A percentile compares a stretch with the other conserved stretches of the same genome.
These are phyloP conservation scores for Candida anglica DNA, from an alignment of 805 yeast species.

Conservation along the genomic window DNA sequence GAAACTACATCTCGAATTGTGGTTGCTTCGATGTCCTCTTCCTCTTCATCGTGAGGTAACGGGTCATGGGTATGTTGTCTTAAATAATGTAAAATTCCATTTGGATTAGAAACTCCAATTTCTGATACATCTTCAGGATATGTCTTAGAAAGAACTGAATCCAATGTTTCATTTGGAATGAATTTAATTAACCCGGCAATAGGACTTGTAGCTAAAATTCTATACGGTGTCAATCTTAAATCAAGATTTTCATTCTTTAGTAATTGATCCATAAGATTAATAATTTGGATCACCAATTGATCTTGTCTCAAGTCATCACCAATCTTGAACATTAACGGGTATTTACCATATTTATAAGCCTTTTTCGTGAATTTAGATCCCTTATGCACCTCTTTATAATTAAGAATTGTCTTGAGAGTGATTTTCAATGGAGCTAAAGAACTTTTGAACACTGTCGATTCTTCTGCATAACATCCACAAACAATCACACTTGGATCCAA, in stretches of 20 bases:
- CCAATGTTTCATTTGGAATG: conserved; percentile 88
- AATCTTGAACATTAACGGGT: conserved; percentile 86
- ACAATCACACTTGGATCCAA: conserved; percentile 75
- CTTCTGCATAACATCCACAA: conserved; percentile 73
- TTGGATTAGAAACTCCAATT: conserved; percentile 32
- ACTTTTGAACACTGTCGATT: conserved; percentile 85
- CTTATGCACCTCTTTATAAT: conserved; percentile 19
- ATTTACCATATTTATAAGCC: conserved; percentile 37
- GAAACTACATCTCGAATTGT: too few relatives aligned
- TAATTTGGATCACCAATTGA: conserved; percentile 92
- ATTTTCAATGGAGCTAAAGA: conserved; percentile 86
- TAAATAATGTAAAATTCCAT: conserved; percentile 72
- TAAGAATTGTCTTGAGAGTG: conserved; percentile 56
- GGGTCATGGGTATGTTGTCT: conserved; percentile 55
- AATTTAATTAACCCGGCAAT: conserved; percentile 91
- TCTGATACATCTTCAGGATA: conserved; percentile 14
- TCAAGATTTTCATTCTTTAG: conserved; percentile 88
- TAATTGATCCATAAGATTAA: conserved; percentile 84
- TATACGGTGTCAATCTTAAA: conserved; percentile 80
- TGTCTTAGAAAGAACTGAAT: conserved; percentile 56
- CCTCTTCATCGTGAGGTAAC: too few relatives aligned
- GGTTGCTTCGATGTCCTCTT: not conserved
- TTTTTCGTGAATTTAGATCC: conserved; percentile 11
- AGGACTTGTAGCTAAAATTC: conserved; percentile 85
- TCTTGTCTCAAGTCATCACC: conserved; percentile 97